Percentiles rank a stretch among this genome's conserved stretches.
Evolutionary conservation across 805 yeast genomes (phyloP).

Genomic region (Candida nanaspora): DNA sequence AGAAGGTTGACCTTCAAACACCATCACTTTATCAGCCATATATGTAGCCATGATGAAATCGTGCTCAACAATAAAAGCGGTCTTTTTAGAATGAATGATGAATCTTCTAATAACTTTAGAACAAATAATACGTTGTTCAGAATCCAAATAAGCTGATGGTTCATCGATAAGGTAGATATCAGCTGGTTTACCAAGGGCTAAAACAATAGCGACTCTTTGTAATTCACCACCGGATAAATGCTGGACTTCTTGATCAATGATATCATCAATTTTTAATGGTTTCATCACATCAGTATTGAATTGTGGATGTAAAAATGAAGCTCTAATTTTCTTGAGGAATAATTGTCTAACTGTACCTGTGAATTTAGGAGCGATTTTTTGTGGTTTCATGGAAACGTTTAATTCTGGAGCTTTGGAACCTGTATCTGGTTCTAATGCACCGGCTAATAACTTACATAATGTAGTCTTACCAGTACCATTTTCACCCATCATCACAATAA

Average conservation of each 20-base stretch:
- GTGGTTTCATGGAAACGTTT: conserved; percentile 97
- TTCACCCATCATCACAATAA: conserved; percentile 99
- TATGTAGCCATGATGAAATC: conserved; percentile 99
- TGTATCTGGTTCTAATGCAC: conserved; percentile 82
- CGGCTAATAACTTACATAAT: conserved; percentile 91
- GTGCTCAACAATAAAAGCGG: conserved; percentile 99
- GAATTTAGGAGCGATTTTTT: conserved; percentile 97
- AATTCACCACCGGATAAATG: conserved; percentile 98
- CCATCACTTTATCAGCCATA: conserved; percentile 97
- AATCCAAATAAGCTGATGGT: conserved; percentile 98
- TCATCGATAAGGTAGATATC: conserved; percentile 97
- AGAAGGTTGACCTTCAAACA: conserved; percentile 94
- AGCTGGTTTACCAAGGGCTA: conserved; percentile 90
- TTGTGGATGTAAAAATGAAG: conserved; percentile 90
- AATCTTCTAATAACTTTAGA: conserved; percentile 97
- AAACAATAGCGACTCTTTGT: conserved; percentile 97
- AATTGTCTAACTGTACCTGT: conserved; percentile 97
- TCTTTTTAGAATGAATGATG: conserved; percentile 91
- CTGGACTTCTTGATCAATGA: conserved; percentile 96
- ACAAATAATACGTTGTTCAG: conserved; percentile 99
- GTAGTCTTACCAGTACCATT: conserved; percentile 99
- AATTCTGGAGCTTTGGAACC: conserved; percentile 76
- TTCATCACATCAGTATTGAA: conserved; percentile 97
- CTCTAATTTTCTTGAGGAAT: conserved; percentile 93
- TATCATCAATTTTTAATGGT: conserved; percentile 88